Evolutionary conservation across 495 filamentous ascomycete genomes (phyloP), one percentile per base, ranked within the genome.

Genomic region (Antarctomyces pellizariae): DNA sequence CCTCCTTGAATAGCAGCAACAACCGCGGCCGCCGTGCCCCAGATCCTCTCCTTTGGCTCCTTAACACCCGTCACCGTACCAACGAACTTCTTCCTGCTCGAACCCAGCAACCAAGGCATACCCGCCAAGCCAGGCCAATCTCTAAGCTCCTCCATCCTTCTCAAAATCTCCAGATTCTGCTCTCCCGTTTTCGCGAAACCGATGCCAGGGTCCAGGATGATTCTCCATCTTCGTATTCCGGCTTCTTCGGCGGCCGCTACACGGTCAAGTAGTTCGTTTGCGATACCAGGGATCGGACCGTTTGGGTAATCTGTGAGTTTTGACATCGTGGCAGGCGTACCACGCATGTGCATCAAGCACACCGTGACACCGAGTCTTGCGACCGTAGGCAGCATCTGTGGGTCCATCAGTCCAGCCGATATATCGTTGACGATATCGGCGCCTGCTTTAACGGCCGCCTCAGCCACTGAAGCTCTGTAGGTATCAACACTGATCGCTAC

Each of bases 351-450:
- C 80, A 89, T 91, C 13, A 97, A 53, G 38, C 76, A 73, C 20
- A 91, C 62, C 1, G 82, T 74, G 32, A 71, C 74, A n/a, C 76
- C 75, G 0, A 84, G 57, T 2, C 59, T 46, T 0, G 86, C 86
- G 24, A 79, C 68, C 0, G 76, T 84, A 4, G 65, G 42, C 0
- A 97, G 59, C 80, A 97, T 93, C 0, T 64, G 62, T 0, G 64
- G 50, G 41, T 95, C 86, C 21, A 91, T 54, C 2, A 52, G 43
- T 7, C 86, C 86, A 3, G 71, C 79, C 0, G 79, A 89, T 21
- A 97, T 66, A 47, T 97, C 86, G 53, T 97, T 97, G 47, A 97
- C 65, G 36, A 97, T 77, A 39, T 95, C 70, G 3, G 86, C 84
- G 25, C 86, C 86, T 0, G 77, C 79, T 26, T 61, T 49, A 22